Evolutionary conservation across 306 rosid genomes (phyloP).

Genomic region (Lupinus albus): DNA sequence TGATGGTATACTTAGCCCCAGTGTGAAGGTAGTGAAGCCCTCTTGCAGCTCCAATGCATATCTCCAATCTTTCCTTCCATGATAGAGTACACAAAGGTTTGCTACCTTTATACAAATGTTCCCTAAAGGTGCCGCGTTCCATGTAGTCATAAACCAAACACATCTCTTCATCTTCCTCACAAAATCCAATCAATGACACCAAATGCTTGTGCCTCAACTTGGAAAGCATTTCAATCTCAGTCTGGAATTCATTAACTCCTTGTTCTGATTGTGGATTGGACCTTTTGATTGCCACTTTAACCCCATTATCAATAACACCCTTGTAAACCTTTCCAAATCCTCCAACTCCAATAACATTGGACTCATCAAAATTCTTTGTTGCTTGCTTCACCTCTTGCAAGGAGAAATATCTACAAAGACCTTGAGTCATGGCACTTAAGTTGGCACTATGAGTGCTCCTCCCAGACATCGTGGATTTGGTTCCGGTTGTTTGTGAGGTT

Average conservation of each 20-base stretch:
- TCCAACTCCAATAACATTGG: slow-evolving; percentile 64
- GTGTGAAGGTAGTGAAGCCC: slow-evolving; percentile 71
- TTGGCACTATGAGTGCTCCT: slow-evolving; percentile 42
- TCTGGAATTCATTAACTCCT: slow-evolving; percentile 62
- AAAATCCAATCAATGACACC: slow-evolving; percentile 62
- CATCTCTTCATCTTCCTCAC: slow-evolving; percentile 58
- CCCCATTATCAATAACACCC: slow-evolving; percentile 54
- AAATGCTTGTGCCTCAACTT: slow-evolving; percentile 65
- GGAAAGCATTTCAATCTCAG: slow-evolving; percentile 66
- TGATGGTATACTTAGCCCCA: slow-evolving; percentile 63
- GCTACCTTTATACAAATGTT: slow-evolving; percentile 56
- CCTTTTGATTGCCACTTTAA: slow-evolving; percentile 54
- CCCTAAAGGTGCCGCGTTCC: slow-evolving; percentile 59
- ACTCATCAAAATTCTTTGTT: slow-evolving; percentile 55
- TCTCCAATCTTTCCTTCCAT: slow-evolving; percentile 66
- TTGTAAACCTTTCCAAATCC: slow-evolving; percentile 66
- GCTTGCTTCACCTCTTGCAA: slow-evolving; percentile 53
- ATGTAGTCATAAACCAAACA: slow-evolving; percentile 64
- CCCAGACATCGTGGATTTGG: slow-evolving; percentile 46
- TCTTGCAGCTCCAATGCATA: slow-evolving; percentile 65
- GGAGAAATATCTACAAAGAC: slow-evolving; percentile 57
- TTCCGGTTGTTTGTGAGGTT: slow-evolving; percentile 19
- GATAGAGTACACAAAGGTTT: slow-evolving; percentile 44
- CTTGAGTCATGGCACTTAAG: slow-evolving; percentile 51
- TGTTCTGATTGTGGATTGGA: slow-evolving; percentile 63